Conservation (phyloP, 495 filamentous ascomycete species). For the Hypoxylon cercidicola region DNA sequence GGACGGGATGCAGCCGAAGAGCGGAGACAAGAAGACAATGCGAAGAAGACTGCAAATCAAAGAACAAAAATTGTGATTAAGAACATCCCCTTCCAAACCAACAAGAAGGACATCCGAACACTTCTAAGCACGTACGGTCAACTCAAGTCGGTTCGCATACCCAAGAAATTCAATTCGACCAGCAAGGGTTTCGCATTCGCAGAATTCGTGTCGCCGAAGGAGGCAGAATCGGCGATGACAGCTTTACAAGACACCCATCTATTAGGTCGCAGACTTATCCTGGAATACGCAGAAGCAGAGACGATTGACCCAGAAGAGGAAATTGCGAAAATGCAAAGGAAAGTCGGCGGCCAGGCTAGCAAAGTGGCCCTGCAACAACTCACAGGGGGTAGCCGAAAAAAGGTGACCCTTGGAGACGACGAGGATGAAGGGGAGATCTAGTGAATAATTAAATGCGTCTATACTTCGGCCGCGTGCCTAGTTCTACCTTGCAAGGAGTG, state of each 20-base stretch:
- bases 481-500: conserved; percentile 37
- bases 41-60: conserved; percentile 74
- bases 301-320: conserved; percentile 92
- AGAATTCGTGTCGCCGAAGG: conserved; percentile 89
- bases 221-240: conserved; percentile 93
- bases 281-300: conserved; percentile 89
- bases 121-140: conserved; percentile 91
- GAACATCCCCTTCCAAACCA: conserved; percentile 95
- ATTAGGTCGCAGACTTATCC: conserved; percentile 83
- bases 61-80: conserved; percentile 96
- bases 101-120: conserved; percentile 87
- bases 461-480: conserved; percentile 37
- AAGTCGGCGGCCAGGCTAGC: conserved; percentile 85
- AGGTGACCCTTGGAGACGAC: conserved; percentile 81
- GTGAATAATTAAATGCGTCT: conserved; percentile 41
- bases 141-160: conserved; percentile 89
- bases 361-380: conserved; percentile 89
- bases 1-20: conserved; percentile 88
- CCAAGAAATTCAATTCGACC: conserved; percentile 89
- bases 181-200: conserved; percentile 97
- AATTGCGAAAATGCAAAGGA: conserved; percentile 95
- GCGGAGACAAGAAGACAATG: conserved; percentile 77
- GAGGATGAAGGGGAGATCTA: conserved; percentile 70
- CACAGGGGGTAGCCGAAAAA: conserved; percentile 82
- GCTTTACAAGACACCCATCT: conserved; percentile 94